Percentiles rank a stretch among this genome's conserved stretches.
Evolutionary conservation across 1,139 yeast genomes (phyloP).

Genomic region (Eremothecium gossypii): DNA sequence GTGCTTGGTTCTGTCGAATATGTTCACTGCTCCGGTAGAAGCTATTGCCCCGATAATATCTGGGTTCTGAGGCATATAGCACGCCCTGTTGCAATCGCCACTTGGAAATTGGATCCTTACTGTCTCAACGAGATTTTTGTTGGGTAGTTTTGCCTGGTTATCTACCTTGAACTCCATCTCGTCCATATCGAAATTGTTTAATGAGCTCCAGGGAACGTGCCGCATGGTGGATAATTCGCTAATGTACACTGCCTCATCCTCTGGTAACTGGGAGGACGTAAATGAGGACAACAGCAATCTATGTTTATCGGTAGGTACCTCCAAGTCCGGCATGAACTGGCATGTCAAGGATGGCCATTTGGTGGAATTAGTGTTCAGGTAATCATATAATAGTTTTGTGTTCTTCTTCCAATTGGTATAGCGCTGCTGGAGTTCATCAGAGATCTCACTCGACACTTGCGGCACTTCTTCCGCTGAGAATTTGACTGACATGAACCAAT

Average conservation of each 20-base stretch:
- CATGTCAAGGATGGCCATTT: constrained; percentile 76
- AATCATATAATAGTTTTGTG: constrained; percentile 63
- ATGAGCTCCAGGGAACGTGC: constrained; percentile 27
- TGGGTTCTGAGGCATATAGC: constrained; percentile 70
- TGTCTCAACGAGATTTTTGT: constrained; percentile 23
- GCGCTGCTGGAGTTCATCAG: constrained; percentile 38
- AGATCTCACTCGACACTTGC: constrained; percentile 9
- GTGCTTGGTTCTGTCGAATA: constrained; percentile 50
- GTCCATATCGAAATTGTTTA: constrained; percentile 30
- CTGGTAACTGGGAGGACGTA: constrained; percentile 29
- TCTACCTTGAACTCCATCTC: constrained; percentile 31
- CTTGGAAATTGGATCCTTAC: constrained; percentile 26
- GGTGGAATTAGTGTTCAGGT: constrained; percentile 62
- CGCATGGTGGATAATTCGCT: constrained; percentile 24
- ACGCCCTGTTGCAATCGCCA: constrained; percentile 61
- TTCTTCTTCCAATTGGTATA: constrained; percentile 71
- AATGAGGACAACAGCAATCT: constrained; percentile 27
- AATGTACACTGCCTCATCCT: constrained; percentile 27
- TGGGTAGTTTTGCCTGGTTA: constrained; percentile 22
- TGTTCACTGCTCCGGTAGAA: constrained; percentile 60
- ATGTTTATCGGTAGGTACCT: constrained; percentile 22
- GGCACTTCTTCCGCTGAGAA: constrained; percentile 5
- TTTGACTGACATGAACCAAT: no score
- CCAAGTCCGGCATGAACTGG: constrained; percentile 57
- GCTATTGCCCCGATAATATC: constrained; percentile 66